Base-by-base conservation (phyloP, 164 flowering plant genomes). In the Saururus chinensis region DNA sequence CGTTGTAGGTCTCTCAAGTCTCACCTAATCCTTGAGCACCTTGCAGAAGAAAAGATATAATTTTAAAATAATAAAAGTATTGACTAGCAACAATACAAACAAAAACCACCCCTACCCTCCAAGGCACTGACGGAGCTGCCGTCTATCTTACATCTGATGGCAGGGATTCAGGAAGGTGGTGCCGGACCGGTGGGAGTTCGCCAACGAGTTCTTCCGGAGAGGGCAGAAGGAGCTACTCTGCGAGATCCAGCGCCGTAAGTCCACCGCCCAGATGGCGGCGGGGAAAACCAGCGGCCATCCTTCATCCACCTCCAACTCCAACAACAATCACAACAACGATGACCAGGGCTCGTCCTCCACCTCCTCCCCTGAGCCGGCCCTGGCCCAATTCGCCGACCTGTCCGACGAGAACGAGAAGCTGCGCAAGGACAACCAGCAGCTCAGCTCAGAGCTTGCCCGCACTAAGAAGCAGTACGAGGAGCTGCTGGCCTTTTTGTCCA, bases 111-210 rank as follows among this genome's bases (percentile, higher is more conserved):
- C n/a, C n/a, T n/a, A n/a, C n/a, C n/a, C n/a, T n/a, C n/a, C n/a
- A n/a, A n/a, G n/a, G n/a, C n/a, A n/a, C n/a, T n/a, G n/a, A n/a
- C n/a, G 6, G 14, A 52, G 9, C 54, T 17, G 22, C 54, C 19
- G 24, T 17, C 1, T 17, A 7, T 30, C 20, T 17, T 19, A 9
- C 0, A 0, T 17, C 16, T 59, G 24, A 37, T 17, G 9, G 57
- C 56, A 83, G 88, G 92, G 92, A 40, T 84, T 86, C 60, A 72
- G 89, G 21, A 86, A 86, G 60, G 79, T 80, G 11, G 95, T 82
- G 21, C 88, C 96, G 30, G 96, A 89, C 62, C 80, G 92, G 45
- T 89, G 96, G 96, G 96, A 89, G 60, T 87, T 89, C 71, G 91
- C 87, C 9, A 82, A 89, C 55, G 96, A 87, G 9, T 82, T 74